Base-by-base conservation (phyloP, 2,329 filamentous ascomycete species). In the Exophiala xenobiotica region DNA sequence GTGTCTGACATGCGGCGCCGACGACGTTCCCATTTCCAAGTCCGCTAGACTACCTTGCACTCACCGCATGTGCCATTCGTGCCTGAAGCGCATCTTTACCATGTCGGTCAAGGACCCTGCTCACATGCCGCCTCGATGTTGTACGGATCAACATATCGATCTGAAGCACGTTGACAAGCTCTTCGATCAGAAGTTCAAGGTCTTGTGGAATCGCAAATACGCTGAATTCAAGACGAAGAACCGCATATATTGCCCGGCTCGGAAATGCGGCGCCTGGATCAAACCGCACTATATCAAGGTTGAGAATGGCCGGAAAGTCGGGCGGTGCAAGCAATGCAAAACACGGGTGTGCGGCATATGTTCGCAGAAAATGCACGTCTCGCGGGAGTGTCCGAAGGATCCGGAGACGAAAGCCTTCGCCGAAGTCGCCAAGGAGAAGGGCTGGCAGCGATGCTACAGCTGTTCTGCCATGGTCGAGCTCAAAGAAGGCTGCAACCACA, bases 81-180 rank as follows among this genome's bases (percentile, higher is more conserved):
- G 90, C 67, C 74, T 96, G 33, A 86, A 83, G 67, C 81, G 83
- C 43, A 78, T 82, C 51, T 95, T 95, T 70, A 82, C 78, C 47
- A 77, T 89, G 54, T 93, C 89, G 8, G 76, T 91, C 56, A 84
- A 78, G 35, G 88, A 95, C 65, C 83, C 87, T 1, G 79, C 83
- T 54, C 84, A 89, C 60, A 95, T 95, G 88, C 89, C 90, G 14
- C 90, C 90, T 0, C 81, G 78, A 65, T 96, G 90, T 69, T 96
- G 90, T 69, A 86, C 81, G 2, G 64, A 78, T 16, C 81, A 89
- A 9, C 79, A 82, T 60, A 95, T 95, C 51, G 82, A 86, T 0
- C 72, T 90, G 5, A 84, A 83, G 59, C 83, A 90, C 65, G 90
- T 92, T 22, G 87, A 92, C 9, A 78, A 78, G 19, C 74, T 93